phyloP scores from a whole-genome alignment of 176 grass and related monocot genomes.

The Cymbopogon citratus region DNA sequence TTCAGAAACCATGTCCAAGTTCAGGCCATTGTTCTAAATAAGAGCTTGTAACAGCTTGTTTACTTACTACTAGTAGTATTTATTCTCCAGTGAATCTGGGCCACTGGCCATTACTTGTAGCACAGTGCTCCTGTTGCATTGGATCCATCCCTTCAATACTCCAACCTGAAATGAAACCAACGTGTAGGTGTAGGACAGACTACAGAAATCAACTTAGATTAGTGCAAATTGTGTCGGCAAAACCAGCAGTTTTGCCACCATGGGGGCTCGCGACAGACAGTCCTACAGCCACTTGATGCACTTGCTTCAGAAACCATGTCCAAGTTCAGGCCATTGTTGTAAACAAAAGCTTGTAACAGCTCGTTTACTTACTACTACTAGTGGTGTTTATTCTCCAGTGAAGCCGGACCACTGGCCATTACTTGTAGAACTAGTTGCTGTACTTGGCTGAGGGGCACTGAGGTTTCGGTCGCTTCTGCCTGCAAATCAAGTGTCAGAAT shows the following conservation, averaged over 20 bases:
- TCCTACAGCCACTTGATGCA: slow-evolving; percentile 10
- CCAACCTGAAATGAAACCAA: no score
- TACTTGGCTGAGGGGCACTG: not conserved
- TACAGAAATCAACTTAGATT: no score
- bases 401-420: not conserved
- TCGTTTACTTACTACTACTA: not conserved
- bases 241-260: no score
- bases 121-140: no score
- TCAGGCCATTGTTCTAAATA: not conserved
- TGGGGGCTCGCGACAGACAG: not conserved
- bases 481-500: not conserved
- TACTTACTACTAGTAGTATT: not conserved
- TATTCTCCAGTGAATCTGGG: not conserved
- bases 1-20: slow-evolving; percentile 25
- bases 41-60: not conserved
- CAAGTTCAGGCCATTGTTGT: slow-evolving; percentile 16
- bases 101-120: not conserved
- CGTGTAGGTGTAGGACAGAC: no score
- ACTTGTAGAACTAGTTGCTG: not conserved
- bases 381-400: not conserved
- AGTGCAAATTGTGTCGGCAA: no score
- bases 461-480: not conserved
- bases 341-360: not conserved
- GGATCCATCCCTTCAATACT: no score
- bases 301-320: slow-evolving; percentile 16